Evolutionary conservation across 2,329 filamentous ascomycete genomes (phyloP).

Genomic region (Cladophialophora bantiana): DNA sequence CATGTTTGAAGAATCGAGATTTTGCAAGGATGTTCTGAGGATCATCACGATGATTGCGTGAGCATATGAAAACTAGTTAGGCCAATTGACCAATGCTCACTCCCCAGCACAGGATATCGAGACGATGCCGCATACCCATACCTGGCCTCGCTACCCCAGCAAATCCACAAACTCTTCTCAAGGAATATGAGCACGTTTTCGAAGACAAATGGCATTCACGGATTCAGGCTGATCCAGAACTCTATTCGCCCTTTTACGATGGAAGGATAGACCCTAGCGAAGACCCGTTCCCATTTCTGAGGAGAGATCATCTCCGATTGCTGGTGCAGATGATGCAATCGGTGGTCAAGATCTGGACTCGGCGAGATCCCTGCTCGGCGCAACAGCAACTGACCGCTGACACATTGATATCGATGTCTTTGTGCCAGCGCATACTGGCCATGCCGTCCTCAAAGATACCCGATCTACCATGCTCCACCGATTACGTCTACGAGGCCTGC

Average conservation of each 20-base stretch:
- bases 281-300: slow-evolving; percentile 24
- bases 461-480: slow-evolving; percentile 19
- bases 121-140: slow-evolving; percentile 26
- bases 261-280: slow-evolving; percentile 19
- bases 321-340: slow-evolving; percentile 29
- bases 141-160: slow-evolving; percentile 23
- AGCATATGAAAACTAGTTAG: neutral
- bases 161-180: slow-evolving; percentile 15
- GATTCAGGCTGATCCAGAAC: slow-evolving; percentile 14
- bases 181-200: slow-evolving; percentile 26
- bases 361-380: neutral
- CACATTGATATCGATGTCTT: slow-evolving; percentile 7
- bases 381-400: neutral
- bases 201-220: slow-evolving; percentile 25
- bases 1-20: slow-evolving; percentile 26
- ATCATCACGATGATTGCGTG: slow-evolving; percentile 30
- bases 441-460: slow-evolving; percentile 23
- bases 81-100: neutral
- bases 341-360: slow-evolving; percentile 26
- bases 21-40: slow-evolving; percentile 28
- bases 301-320: slow-evolving; percentile 14
- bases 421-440: slow-evolving; percentile 18
- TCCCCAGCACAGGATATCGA: slow-evolving; percentile 12
- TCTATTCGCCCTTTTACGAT: slow-evolving; percentile 31
- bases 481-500: slow-evolving; percentile 30